Evolutionary conservation across 345 rosid species (phyloP), one percentile per base, ranked within the genome.

Genomic region (Hevea brasiliensis): DNA sequence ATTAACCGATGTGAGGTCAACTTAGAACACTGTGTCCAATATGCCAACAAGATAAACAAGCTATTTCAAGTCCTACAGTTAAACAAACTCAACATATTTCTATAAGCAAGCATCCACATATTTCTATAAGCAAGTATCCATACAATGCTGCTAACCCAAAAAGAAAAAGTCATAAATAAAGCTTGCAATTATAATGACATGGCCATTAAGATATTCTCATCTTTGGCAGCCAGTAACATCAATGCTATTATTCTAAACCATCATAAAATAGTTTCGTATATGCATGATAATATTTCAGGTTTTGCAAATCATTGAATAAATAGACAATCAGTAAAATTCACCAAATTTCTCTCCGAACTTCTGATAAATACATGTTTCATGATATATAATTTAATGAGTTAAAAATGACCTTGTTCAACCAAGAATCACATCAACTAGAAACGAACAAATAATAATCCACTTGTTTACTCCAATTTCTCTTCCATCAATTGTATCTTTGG

Each of bases 1-100:
- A 75, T 80, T 73, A 77, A 83, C 27, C 75, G 72, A 70, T 71
- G 69, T 1, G 15, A 35, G 67, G 45, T 75, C 59, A 67, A 65
- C 45, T 61, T 14, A 51, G 55, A 15, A 54, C 45, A 71, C 56
- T 75, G 80, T 77, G 68, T 35, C 12, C 67, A 71, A 79, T 69
- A 74, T 24, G 75, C 44, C 23, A 69, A 72, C 21, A 73, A 47
- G 6, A 61, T 37, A 74, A 54, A 26, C 32, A 26, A 62, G 48
- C 59, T 60, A 76, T 12, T 58, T 32, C 40, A 67, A 20, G 62
- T 32, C 6, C 23, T n/a, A 27, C 12, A n/a, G 4, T 23, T 4
- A 41, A 14, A 20, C 15, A 23, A 24, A 66, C 24, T n/a, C 42
- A 50, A 17, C 63, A 40, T 23, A 51, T 17, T 11, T 32, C 50